Conservation (phyloP, 106 monocot genomes). For the Iris macrosiphon region DNA sequence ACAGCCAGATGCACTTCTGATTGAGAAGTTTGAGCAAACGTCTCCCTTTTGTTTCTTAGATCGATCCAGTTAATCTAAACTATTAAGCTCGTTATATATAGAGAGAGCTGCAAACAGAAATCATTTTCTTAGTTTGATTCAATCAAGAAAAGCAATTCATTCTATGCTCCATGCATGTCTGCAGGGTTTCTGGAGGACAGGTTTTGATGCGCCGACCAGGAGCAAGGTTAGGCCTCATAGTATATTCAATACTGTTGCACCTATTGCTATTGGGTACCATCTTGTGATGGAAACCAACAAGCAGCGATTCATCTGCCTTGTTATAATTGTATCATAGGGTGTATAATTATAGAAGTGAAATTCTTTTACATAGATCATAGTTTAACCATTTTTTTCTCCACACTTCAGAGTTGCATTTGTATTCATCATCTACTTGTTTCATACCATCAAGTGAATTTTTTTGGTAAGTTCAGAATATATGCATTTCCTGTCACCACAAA, state of each 20-base stretch:
- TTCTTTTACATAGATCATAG: not conserved
- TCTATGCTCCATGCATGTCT: too few relatives aligned
- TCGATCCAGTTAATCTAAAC: too few relatives aligned
- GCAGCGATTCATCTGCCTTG: not conserved
- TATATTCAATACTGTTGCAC: constrained; percentile 76
- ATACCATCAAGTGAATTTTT: too few relatives aligned
- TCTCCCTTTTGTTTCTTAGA: too few relatives aligned
- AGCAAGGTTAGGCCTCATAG: constrained; percentile 76
- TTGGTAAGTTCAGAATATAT: too few relatives aligned
- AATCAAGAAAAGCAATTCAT: too few relatives aligned
- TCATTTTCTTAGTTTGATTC: too few relatives aligned
- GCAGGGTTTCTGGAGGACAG: constrained; percentile 89
- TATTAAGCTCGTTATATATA: too few relatives aligned
- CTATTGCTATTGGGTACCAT: constrained; percentile 76
- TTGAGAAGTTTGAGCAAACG: too few relatives aligned
- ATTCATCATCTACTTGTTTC: not conserved
- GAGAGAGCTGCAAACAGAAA: too few relatives aligned
- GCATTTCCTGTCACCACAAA: too few relatives aligned
- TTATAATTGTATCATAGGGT: constrained; percentile 39
- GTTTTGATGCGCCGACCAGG: constrained; percentile 70
- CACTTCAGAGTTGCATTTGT: not conserved
- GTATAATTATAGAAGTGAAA: constrained; percentile 10
- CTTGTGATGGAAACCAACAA: constrained; percentile 18
- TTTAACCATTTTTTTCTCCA: not conserved
- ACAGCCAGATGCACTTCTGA: too few relatives aligned